These are phyloP conservation scores for Schizosaccharomyces osmophilus DNA, from an alignment of 805 yeast species.

Conservation along the genomic window DNA sequence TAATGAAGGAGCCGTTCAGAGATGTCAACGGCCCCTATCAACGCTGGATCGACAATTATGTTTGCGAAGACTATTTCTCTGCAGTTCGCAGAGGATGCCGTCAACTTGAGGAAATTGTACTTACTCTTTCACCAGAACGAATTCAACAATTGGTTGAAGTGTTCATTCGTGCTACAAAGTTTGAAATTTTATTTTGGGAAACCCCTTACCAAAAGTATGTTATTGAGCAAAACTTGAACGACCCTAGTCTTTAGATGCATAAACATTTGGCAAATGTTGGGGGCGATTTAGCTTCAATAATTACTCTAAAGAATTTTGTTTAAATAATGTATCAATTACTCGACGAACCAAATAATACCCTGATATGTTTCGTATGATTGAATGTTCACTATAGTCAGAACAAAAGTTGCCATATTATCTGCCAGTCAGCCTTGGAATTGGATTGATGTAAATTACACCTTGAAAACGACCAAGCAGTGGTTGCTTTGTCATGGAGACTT, in stretches of 20 bases:
- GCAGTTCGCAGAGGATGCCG: slow-evolving; percentile 29
- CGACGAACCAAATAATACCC: too few relatives aligned
- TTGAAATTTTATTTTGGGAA: slow-evolving; percentile 47
- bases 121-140: slow-evolving; percentile 20
- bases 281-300: too few relatives aligned
- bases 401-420: too few relatives aligned
- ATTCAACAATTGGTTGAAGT: slow-evolving; percentile 29
- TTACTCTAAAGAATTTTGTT: too few relatives aligned
- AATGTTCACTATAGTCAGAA: too few relatives aligned
- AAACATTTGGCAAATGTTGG: too few relatives aligned
- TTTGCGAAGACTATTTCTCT: slow-evolving; percentile 28
- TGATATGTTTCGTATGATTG: too few relatives aligned
- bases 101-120: slow-evolving; percentile 23
- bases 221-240: not conserved
- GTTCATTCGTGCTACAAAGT: slow-evolving; percentile 30
- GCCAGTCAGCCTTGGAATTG: too few relatives aligned
- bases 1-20: slow-evolving; percentile 12
- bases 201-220: not conserved
- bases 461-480: too few relatives aligned
- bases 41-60: slow-evolving; percentile 40
- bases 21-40: slow-evolving; percentile 10
- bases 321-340: too few relatives aligned
- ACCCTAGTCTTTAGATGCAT: not conserved
- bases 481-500: too few relatives aligned
- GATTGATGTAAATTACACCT: too few relatives aligned